Percentiles rank a stretch among this genome's conserved stretches.
Evolutionary conservation across 2,329 filamentous ascomycete genomes (phyloP).

Genomic region (Pseudogymnoascus sp.): DNA sequence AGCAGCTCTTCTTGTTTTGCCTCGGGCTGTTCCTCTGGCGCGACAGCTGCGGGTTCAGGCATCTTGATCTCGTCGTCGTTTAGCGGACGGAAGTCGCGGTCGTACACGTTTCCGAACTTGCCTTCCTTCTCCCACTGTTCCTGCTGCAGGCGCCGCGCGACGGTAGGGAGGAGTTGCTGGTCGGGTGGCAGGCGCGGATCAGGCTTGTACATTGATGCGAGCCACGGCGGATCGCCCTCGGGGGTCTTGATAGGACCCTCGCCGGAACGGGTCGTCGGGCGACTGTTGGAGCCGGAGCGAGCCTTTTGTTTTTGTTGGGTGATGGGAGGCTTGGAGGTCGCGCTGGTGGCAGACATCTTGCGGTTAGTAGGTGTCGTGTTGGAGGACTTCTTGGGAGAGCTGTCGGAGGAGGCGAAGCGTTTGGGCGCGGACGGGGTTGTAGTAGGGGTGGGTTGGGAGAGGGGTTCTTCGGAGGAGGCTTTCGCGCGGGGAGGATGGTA

Average conservation of each 20-base stretch:
- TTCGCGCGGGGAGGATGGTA: conserved; percentile 57
- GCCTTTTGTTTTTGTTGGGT: not conserved
- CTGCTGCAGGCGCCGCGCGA: conserved; percentile 83
- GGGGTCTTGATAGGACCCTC: conserved; percentile 53
- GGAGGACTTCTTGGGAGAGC: conserved; percentile 45
- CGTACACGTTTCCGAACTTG: conserved; percentile 75
- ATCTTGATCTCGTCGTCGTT: conserved; percentile 50
- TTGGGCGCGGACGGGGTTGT: conserved; percentile 27
- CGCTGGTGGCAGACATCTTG: conserved; percentile 16
- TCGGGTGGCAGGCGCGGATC: conserved; percentile 90
- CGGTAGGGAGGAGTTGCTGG: conserved; percentile 89
- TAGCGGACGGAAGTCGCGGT: conserved; percentile 77
- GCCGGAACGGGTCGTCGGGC: conserved; percentile 54
- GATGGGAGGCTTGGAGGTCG: not conserved
- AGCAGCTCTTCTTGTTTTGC: conserved; percentile 26
- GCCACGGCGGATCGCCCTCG: conserved; percentile 93
- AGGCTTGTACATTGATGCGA: conserved; percentile 89
- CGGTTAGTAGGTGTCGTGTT: conserved; percentile 9
- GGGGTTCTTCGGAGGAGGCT: conserved; percentile 56
- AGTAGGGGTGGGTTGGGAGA: conserved; percentile 42
- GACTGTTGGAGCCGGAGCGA: conserved; percentile 36
- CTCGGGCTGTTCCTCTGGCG: conserved; percentile 25
- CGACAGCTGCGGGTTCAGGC: conserved; percentile 11
- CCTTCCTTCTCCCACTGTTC: conserved; percentile 94
- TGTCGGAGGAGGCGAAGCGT: conserved; percentile 30